A percentile compares a stretch with the other conserved stretches of the same genome.
These are phyloP conservation scores for Xylaria sp. DNA, from an alignment of 2,329 filamentous ascomycete genomes.

Conservation along the genomic window DNA sequence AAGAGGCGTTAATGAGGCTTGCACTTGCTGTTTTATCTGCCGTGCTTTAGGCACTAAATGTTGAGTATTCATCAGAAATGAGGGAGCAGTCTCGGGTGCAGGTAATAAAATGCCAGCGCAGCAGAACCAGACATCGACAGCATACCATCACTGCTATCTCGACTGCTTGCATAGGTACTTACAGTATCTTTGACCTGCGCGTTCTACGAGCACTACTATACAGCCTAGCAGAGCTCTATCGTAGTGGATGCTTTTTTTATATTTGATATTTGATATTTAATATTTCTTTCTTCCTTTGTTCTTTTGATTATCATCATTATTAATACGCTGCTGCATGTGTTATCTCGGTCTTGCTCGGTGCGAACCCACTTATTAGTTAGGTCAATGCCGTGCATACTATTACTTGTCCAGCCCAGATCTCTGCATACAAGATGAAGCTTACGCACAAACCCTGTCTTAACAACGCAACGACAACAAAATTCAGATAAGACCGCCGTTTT, in stretches of 20 bases:
- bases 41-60: background rate
- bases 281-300: background rate
- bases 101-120: constrained; percentile 32
- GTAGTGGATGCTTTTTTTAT: constrained; percentile 6
- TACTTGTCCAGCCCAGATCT: constrained; percentile 19
- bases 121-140: constrained; percentile 27
- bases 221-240: background rate
- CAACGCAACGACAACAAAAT: constrained; percentile 12
- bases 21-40: constrained; percentile 16
- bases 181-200: background rate
- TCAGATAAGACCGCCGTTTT: background rate
- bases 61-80: background rate
- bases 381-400: constrained; percentile 27
- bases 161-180: background rate
- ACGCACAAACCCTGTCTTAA: background rate
- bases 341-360: background rate
- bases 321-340: background rate
- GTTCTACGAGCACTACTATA: constrained; percentile 5
- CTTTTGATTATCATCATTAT: background rate
- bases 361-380: constrained; percentile 9
- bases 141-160: background rate
- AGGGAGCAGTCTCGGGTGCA: constrained; percentile 12
- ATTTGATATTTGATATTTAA: background rate
- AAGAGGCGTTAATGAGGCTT: constrained; percentile 22
- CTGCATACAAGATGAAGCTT: constrained; percentile 17